phyloP scores from a whole-genome alignment of 225 moss, liverwort and hornwort species.

The Ulota crispa region DNA sequence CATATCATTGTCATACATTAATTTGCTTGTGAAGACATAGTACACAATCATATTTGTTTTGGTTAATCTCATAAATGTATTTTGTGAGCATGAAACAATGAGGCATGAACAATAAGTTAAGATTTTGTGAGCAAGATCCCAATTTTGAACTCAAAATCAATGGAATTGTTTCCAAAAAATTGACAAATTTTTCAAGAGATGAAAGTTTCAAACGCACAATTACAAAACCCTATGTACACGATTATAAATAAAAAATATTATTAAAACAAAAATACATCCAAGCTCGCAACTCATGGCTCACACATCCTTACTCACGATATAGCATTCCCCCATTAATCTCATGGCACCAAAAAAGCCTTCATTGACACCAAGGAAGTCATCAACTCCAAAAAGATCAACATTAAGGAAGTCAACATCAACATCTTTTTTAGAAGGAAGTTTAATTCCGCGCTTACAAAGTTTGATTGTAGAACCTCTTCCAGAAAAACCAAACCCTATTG shows the following conservation, averaged over 20 bases:
- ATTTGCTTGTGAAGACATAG: not conserved
- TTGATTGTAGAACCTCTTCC: not conserved
- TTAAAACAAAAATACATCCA: no score
- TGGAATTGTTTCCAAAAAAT: no score
- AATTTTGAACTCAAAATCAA: no score
- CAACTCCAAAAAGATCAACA: not conserved
- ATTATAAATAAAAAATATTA: no score
- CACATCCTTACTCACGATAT: no score
- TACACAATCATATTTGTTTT: accelerated
- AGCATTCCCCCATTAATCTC: not conserved
- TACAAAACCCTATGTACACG: no score
- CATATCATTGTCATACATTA: not conserved
- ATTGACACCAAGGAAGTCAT: not conserved
- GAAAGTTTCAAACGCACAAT: no score
- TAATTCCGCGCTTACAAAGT: not conserved
- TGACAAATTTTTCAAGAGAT: no score
- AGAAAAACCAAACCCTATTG: slow-evolving; percentile 37
- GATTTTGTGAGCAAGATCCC: no score
- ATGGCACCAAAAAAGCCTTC: slow-evolving; percentile 31
- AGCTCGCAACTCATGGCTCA: no score
- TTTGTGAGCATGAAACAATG: no score
- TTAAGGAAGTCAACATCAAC: not conserved
- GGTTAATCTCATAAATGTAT: not conserved
- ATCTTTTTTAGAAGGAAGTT: not conserved
- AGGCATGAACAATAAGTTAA: no score